These are phyloP conservation scores for Allantophomopsis lycopodina DNA, from an alignment of 2,329 filamentous ascomycete genomes.

Conservation along the genomic window DNA sequence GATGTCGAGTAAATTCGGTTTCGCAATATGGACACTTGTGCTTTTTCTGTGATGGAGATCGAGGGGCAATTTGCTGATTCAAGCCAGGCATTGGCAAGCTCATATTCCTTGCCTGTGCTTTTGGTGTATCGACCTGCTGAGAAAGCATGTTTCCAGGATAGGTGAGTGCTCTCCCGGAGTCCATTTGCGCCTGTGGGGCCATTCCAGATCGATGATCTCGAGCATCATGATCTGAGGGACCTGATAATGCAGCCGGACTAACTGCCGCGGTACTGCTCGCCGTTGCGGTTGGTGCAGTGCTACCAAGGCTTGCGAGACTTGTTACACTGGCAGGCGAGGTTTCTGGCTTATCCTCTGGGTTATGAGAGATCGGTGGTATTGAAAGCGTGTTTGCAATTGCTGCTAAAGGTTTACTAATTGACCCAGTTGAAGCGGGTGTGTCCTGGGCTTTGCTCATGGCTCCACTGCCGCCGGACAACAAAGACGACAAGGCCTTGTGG, in stretches of 20 bases:
- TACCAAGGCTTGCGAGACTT: conserved; percentile 16
- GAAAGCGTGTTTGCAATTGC: conserved; percentile 15
- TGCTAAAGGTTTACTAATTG: conserved; percentile 17
- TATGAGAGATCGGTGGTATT: conserved; percentile 13
- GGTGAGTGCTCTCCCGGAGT: conserved; percentile 13
- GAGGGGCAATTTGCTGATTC: conserved; percentile 34
- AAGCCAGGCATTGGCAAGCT: conserved; percentile 39
- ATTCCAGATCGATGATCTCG: conserved; percentile 9
- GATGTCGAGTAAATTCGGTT: conserved; percentile 92
- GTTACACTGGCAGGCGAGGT: conserved; percentile 18
- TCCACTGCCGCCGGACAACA: conserved; percentile 38
- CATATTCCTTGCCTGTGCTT: conserved; percentile 30
- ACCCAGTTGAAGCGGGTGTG: conserved; percentile 21
- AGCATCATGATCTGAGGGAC: conserved; percentile 11
- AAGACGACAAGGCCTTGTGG: conserved; percentile 36
- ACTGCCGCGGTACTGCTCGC: conserved; percentile 17
- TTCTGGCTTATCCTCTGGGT: conserved; percentile 14
- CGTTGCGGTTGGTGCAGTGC: conserved; percentile 17
- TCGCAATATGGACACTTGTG: conserved; percentile 96
- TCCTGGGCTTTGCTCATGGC: conserved; percentile 42
- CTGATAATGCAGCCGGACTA: conserved; percentile 14
- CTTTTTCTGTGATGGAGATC: conserved; percentile 69
- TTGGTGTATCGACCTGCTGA: conserved; percentile 9
- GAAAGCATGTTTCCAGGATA: conserved; percentile 16
- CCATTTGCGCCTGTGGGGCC: conserved; percentile 8